Conservation (phyloP, 305 asterid species). For the Solanum hybrid region DNA sequence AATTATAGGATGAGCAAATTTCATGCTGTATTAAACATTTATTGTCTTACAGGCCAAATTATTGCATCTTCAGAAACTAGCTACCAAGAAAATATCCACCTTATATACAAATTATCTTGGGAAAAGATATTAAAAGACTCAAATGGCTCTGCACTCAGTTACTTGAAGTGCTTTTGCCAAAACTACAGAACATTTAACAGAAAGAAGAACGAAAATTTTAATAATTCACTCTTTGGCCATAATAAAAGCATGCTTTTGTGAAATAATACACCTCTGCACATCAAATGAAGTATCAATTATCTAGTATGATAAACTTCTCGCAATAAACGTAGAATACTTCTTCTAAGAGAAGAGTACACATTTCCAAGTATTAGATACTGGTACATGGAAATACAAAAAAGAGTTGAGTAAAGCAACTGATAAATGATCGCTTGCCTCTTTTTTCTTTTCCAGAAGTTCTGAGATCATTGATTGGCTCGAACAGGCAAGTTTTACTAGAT, state of each 20-base stretch:
- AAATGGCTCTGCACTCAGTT: background rate
- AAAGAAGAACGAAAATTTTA: background rate
- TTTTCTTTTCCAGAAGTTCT: conserved; percentile 60
- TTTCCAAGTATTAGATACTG: background rate
- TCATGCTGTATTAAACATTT: background rate
- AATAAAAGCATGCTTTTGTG: background rate
- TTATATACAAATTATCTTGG: background rate
- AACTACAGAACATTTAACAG: background rate
- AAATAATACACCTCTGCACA: background rate
- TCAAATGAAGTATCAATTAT: background rate
- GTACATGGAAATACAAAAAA: background rate
- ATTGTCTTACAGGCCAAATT: background rate
- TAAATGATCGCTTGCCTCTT: conserved; percentile 50
- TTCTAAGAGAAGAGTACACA: background rate
- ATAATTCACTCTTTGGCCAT: background rate
- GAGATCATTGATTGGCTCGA: conserved; percentile 62
- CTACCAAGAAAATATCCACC: background rate
- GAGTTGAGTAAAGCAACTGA: background rate
- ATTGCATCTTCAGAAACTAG: background rate
- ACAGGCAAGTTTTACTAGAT: conserved; percentile 67
- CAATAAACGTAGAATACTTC: background rate
- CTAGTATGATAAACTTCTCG: background rate
- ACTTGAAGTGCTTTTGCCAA: background rate
- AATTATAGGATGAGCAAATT: background rate
- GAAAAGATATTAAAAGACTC: background rate